Conservation (phyloP, 805 yeast genomes). For the Saitoella complicata region DNA sequence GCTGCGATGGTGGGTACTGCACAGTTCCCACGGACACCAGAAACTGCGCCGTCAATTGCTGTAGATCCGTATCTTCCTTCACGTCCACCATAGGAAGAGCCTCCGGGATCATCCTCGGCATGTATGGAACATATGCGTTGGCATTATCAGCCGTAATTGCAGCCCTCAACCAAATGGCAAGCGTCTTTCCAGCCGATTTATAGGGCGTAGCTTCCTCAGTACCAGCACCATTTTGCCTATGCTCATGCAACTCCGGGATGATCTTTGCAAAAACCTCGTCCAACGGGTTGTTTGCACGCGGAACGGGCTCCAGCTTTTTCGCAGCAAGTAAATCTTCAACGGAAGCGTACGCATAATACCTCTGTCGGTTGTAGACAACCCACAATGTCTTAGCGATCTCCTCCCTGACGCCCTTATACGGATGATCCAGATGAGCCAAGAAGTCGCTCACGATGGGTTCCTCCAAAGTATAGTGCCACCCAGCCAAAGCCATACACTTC, state of each 20-base stretch:
- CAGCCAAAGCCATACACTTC: constrained; percentile 31
- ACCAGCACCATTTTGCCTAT: constrained; percentile 22
- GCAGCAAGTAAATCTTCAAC: constrained; percentile 22
- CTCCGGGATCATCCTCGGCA: constrained; percentile 46
- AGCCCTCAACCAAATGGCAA: constrained; percentile 41
- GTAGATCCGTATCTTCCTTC: constrained; percentile 60
- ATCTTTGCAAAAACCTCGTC: constrained; percentile 24
- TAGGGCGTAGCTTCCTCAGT: constrained; percentile 22
- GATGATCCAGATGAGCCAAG: constrained; percentile 38
- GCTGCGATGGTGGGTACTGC: constrained; percentile 28
- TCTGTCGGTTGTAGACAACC: constrained; percentile 27
- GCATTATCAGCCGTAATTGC: constrained; percentile 40
- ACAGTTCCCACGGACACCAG: constrained; percentile 33
- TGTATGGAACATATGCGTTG: constrained; percentile 34
- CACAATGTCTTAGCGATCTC: constrained; percentile 48
- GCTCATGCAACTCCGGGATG: no score
- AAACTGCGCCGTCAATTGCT: constrained; percentile 28
- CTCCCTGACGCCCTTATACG: constrained; percentile 39
- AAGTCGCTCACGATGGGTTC: constrained; percentile 24
- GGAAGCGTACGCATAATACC: constrained; percentile 27
- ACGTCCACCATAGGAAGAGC: constrained; percentile 44
- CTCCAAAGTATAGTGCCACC: constrained; percentile 36
- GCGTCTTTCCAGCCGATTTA: constrained; percentile 47
- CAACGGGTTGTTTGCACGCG: constrained; percentile 23
- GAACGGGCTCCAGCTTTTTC: constrained; percentile 24